These are phyloP conservation scores for Penicillium ochrochloron DNA, from an alignment of 495 filamentous ascomycete genomes.

Conservation along the genomic window DNA sequence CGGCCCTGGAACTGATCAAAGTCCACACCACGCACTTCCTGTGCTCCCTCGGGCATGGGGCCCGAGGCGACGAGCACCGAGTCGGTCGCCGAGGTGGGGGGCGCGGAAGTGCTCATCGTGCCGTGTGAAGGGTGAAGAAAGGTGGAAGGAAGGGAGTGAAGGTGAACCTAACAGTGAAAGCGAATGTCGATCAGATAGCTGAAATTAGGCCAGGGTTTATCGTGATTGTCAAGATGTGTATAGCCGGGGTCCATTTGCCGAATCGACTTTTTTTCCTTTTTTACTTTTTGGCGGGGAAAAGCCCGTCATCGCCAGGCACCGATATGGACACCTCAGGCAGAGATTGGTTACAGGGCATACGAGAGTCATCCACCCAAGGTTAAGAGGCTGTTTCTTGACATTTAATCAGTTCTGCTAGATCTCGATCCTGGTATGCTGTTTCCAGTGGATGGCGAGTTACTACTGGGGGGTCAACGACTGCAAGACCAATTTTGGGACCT, in stretches of 20 bases:
- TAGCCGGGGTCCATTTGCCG: not conserved
- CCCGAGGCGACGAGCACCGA: conserved; percentile 90
- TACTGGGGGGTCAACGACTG: not conserved
- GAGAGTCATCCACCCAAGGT: not conserved
- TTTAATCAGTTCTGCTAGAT: not conserved
- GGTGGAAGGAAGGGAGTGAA: not conserved
- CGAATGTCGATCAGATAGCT: not conserved
- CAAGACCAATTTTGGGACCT: not conserved
- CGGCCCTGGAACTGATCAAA: conserved; percentile 78
- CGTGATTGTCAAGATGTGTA: not conserved
- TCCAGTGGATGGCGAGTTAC: too few relatives aligned
- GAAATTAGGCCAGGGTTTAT: not conserved
- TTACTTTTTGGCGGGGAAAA: conserved; percentile 9
- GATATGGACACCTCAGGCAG: conserved; percentile 4
- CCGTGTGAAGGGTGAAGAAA: not conserved
- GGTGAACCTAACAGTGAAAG: too few relatives aligned
- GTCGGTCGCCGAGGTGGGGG: conserved; percentile 71
- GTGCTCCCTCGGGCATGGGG: conserved; percentile 73
- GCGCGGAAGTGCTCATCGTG: conserved; percentile 35
- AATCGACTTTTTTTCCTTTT: not conserved
- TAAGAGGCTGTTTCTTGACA: not conserved
- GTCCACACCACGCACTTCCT: conserved; percentile 82
- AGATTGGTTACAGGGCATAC: not conserved
- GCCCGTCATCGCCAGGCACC: conserved; percentile 14
- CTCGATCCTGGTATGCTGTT: not conserved